These are phyloP conservation scores for Daldinia concentrica DNA, from an alignment of 495 filamentous ascomycete species.

Conservation along the genomic window DNA sequence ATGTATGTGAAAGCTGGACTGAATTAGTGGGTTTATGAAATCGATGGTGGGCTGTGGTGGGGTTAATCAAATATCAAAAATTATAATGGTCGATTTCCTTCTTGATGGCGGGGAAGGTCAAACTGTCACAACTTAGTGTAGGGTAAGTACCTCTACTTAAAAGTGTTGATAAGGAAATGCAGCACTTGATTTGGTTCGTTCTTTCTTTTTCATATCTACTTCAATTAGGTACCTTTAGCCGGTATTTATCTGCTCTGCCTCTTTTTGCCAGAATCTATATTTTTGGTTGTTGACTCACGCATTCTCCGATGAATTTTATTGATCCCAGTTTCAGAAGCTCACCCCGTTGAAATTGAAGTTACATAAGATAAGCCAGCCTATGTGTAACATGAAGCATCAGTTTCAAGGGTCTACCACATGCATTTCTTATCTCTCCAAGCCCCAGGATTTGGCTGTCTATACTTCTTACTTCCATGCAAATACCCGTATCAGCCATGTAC, in stretches of 20 bases:
- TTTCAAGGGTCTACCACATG: slow-evolving; percentile 31
- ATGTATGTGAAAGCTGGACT: slow-evolving; percentile 18
- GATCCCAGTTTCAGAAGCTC: slow-evolving; percentile 24
- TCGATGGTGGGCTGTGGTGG: slow-evolving; percentile 28
- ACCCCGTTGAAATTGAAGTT: neutral
- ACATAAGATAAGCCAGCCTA: slow-evolving; percentile 32
- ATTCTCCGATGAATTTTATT: slow-evolving; percentile 11
- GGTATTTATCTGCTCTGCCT: neutral
- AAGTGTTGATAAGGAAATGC: neutral
- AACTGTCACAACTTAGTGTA: neutral
- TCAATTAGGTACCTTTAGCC: neutral
- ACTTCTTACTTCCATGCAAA: neutral
- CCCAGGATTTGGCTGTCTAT: neutral
- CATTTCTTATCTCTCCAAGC: slow-evolving; percentile 5
- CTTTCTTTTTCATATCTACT: neutral
- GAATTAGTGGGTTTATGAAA: slow-evolving; percentile 21
- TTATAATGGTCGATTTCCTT: slow-evolving; percentile 10
- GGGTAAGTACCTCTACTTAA: neutral
- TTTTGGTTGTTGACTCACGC: slow-evolving; percentile 26
- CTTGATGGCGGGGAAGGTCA: slow-evolving; percentile 3
- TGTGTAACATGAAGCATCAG: slow-evolving; percentile 27
- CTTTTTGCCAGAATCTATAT: neutral
- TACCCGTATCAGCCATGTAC: neutral
- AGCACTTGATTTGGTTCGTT: neutral
- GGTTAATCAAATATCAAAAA: slow-evolving; percentile 13